Conservation (phyloP, 2,329 filamentous ascomycete species). For the Trichoderma sp. region DNA sequence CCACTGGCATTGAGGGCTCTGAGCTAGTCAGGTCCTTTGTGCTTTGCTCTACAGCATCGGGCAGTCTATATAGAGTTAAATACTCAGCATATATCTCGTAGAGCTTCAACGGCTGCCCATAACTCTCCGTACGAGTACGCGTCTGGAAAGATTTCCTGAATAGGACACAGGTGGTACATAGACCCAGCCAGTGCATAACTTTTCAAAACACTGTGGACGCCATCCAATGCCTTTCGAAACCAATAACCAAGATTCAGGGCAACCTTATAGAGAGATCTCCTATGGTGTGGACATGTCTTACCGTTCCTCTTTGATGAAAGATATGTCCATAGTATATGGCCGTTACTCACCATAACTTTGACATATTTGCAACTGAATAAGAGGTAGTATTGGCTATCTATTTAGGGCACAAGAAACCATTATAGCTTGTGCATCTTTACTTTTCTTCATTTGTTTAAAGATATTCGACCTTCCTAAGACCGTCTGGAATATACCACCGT, state of each 20-base stretch:
- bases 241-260: background rate
- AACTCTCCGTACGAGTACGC: background rate
- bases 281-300: background rate
- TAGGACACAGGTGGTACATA: background rate
- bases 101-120: background rate
- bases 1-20: background rate
- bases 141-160: background rate
- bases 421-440: too few relatives aligned
- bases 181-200: background rate
- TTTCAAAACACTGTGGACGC: background rate
- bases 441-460: too few relatives aligned
- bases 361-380: background rate
- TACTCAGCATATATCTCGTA: background rate
- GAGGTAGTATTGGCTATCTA: background rate
- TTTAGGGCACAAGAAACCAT: background rate
- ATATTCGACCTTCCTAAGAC: too few relatives aligned
- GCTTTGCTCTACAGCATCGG: background rate
- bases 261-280: background rate
- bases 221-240: background rate
- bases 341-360: background rate
- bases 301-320: background rate
- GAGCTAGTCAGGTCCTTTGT: background rate
- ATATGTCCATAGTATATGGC: background rate
- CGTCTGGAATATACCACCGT: too few relatives aligned
- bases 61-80: background rate